phyloP scores from a whole-genome alignment of 2,329 filamentous ascomycete species.

The Erysiphe pulchra region DNA sequence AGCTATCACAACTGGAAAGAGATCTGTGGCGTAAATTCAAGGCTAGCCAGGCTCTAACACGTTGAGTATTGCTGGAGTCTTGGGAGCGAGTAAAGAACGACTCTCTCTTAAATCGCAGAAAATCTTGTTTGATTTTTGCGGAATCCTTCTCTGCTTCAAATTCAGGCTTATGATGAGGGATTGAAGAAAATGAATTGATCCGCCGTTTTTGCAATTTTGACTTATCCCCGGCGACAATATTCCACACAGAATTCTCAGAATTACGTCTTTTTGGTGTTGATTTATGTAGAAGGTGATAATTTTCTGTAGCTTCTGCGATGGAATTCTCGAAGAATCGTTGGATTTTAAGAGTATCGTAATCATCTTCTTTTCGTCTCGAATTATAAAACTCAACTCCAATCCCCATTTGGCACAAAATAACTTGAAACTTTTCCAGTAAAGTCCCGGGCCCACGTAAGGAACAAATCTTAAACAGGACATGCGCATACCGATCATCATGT shows the following conservation, averaged over 20 bases:
- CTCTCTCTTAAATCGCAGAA: background rate
- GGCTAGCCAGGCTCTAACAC: conserved; percentile 9
- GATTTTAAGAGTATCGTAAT: background rate
- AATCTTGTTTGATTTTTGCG: conserved; percentile 2
- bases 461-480: conserved; percentile 57
- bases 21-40: conserved; percentile 7
- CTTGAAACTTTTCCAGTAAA: conserved; percentile 44
- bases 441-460: conserved; percentile 29
- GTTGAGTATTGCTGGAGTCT: conserved; percentile 1
- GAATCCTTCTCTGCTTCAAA: background rate
- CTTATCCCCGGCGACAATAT: conserved; percentile 4
- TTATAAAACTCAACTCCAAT: conserved; percentile 39
- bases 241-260: conserved; percentile 13
- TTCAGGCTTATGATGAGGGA: conserved; percentile 1
- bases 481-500: conserved; percentile 48
- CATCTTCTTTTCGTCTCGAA: conserved; percentile 10
- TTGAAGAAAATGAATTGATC: conserved; percentile 8
- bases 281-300: background rate
- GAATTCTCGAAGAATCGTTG: background rate
- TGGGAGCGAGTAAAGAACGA: conserved; percentile 1
- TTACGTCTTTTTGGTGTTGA: conserved; percentile 9
- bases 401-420: conserved; percentile 39
- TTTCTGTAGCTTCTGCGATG: too few relatives aligned
- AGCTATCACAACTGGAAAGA: conserved; percentile 8
- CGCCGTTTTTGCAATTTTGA: conserved; percentile 3